Percentiles rank a stretch among this genome's conserved stretches.
phyloP scores from a whole-genome alignment of 2,329 filamentous ascomycete species.

The Plenodomus tracheiphilus region DNA sequence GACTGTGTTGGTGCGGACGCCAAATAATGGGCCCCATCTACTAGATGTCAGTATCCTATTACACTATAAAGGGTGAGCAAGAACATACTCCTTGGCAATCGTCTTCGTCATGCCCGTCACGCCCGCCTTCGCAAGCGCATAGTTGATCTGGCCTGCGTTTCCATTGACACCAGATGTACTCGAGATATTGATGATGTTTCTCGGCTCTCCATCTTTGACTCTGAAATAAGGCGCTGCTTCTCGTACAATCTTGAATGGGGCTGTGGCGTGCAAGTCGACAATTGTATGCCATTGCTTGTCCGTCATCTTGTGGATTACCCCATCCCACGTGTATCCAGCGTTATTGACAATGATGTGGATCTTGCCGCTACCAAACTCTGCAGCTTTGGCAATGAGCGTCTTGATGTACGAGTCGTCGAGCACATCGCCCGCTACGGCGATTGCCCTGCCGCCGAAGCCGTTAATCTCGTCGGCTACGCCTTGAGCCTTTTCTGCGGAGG shows the following conservation, averaged over 20 bases:
- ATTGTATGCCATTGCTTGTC: conserved; percentile 94
- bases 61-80: neutral
- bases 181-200: conserved; percentile 81
- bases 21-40: conserved; percentile 77
- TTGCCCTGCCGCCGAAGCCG: conserved; percentile 64
- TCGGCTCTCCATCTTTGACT: conserved; percentile 77
- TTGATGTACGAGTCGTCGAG: conserved; percentile 71
- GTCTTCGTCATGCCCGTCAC: conserved; percentile 83
- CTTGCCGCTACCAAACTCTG: conserved; percentile 81
- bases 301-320: conserved; percentile 88
- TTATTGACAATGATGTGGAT: conserved; percentile 93
- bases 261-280: conserved; percentile 78
- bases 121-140: conserved; percentile 81
- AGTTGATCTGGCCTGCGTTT: conserved; percentile 91
- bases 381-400: conserved; percentile 71
- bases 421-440: conserved; percentile 77
- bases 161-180: conserved; percentile 81
- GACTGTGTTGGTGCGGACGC: conserved; percentile 80
- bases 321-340: conserved; percentile 91
- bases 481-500: conserved; percentile 66
- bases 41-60: conserved; percentile 3
- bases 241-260: conserved; percentile 79
- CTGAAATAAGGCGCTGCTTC: conserved; percentile 85
- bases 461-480: conserved; percentile 73
- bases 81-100: conserved; percentile 72